Base-by-base conservation (phyloP, 2,329 filamentous ascomycete species). In the Torrubiellomyces zombiae region DNA sequence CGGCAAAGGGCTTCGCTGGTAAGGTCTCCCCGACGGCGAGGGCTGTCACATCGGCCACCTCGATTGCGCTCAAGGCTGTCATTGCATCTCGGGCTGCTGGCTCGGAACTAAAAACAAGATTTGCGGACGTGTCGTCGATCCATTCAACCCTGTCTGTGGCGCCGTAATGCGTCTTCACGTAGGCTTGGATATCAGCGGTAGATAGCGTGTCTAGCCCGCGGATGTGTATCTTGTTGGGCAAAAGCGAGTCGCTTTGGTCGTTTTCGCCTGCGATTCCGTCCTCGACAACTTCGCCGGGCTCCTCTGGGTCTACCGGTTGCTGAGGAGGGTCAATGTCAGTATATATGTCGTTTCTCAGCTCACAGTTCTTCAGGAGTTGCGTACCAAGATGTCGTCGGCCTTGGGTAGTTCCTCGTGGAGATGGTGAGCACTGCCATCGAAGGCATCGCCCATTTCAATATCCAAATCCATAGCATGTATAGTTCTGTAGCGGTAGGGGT, bases 51-150 rank as follows among this genome's bases (percentile, higher is more conserved):
- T 75, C 65, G 32, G 57, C 45, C 31, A 71, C 50, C 34, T 67
- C 48, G 11, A 65, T 48, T 11, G 54, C 51, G 28, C 60, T 54
- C 15, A 76, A 56, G 6, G 65, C 56, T 14, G 53, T 40, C 12
- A 76, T 50, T 11, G 69, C 71, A 23, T 67, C 58, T 11, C 57
- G 52, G 2, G 68, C 68, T 6, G 48, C 44, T 14, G 49, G 43
- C 9, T 68, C 57, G 6, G 61, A 61, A 19, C 53, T 57, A 53
- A 89, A 95, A 26, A 92, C 51, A 26, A 94, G 59, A 45, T 95
- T 95, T 33, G 82, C 81, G 0, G 82, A 86, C 6, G 70, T 74
- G 49, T 98, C 89, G 47, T 95, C 81, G 36, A 98, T 82, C 89
- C 89, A 98, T 53, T 95, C 83, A 34, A 94, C 60, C 32, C 67